Base-by-base conservation (phyloP, 306 rosid species). In the Cicer bijugum region DNA sequence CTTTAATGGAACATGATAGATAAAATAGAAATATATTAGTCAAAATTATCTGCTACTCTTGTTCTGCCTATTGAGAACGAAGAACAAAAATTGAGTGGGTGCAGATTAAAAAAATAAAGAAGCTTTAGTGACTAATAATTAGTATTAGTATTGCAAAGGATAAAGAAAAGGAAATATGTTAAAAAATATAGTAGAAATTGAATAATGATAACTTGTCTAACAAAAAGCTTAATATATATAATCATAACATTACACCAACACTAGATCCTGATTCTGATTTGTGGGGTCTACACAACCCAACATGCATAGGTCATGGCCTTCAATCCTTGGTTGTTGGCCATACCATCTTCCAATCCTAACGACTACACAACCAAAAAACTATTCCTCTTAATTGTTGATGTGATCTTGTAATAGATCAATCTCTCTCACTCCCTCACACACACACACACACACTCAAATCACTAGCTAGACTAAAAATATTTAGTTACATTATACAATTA, bases 251-350 rank as follows among this genome's bases (percentile, higher is more conserved):
- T 86, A 85, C 90, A 85, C 87, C 83, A 72, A 80, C 74, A 87
- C 55, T 77, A 82, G 92, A 90, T 92, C 89, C 88, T 80, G 89
- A 81, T 89, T 83, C 92, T 85, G 96, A 90, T 90, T 80, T 92
- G 91, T 88, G 92, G 96, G 91, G 97, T 83, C 87, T 90, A 70
- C 78, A 83, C 37, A 76, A 81, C 83, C 92, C 88, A 78, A 87
- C 85, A 86, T 72, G 76, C 83, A 75, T 82, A 82, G 83, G 84
- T 79, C 60, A 72, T 52, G 69, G 82, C 84, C 86, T 80, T 80
- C 66, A 45, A 64, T 75, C 70, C 7, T 67, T 83, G 88, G 89
- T 85, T 86, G 94, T 85, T 87, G 87, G 89, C 78, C 86, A 74
- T 82, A 83, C 87, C 87, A 60, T 85, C 88, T 53, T 66, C 85